Conservation (phyloP, 306 rosid genomes). For the peach (Prunus persica) region DNA sequence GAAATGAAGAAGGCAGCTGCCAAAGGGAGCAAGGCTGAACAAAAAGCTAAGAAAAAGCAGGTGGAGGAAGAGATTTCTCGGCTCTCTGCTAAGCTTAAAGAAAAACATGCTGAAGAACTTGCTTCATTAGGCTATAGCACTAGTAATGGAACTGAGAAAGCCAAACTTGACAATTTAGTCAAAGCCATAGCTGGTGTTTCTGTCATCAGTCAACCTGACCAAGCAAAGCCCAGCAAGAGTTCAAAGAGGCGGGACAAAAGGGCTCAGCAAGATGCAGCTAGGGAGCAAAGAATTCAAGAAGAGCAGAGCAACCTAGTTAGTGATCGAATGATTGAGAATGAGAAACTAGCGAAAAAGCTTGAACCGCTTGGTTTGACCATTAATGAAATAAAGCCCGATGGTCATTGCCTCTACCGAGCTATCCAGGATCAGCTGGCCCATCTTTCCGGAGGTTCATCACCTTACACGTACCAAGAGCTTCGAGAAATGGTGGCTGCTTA, state of each 20-base stretch:
- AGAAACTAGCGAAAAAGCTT: conserved; percentile 70
- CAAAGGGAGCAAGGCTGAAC: conserved; percentile 95
- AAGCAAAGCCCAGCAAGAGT: conserved; percentile 62
- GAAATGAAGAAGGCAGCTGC: conserved; percentile 85
- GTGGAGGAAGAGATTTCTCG: conserved; percentile 90
- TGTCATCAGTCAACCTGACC: conserved; percentile 55
- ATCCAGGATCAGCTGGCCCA: conserved; percentile 70
- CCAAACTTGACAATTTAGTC: conserved; percentile 64
- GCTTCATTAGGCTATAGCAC: conserved; percentile 63
- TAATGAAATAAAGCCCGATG: conserved; percentile 84
- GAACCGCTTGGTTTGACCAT: conserved; percentile 74
- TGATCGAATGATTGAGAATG: conserved; percentile 67
- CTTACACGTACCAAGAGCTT: conserved; percentile 70
- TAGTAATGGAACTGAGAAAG: conserved; percentile 49
- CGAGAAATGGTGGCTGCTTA: conserved; percentile 72
- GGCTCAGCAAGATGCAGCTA: conserved; percentile 85
- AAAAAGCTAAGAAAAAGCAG: conserved; percentile 84
- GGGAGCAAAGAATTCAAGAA: conserved; percentile 82
- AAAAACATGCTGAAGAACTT: conserved; percentile 65
- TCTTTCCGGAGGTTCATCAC: conserved; percentile 54
- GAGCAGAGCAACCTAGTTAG: conserved; percentile 73
- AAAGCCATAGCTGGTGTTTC: conserved; percentile 90
- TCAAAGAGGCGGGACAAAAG: conserved; percentile 63
- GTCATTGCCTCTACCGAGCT: conserved; percentile 94
- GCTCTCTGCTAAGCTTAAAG: conserved; percentile 68